phyloP scores from a whole-genome alignment of 495 filamentous ascomycete species.

The Penicillium fimorum region DNA sequence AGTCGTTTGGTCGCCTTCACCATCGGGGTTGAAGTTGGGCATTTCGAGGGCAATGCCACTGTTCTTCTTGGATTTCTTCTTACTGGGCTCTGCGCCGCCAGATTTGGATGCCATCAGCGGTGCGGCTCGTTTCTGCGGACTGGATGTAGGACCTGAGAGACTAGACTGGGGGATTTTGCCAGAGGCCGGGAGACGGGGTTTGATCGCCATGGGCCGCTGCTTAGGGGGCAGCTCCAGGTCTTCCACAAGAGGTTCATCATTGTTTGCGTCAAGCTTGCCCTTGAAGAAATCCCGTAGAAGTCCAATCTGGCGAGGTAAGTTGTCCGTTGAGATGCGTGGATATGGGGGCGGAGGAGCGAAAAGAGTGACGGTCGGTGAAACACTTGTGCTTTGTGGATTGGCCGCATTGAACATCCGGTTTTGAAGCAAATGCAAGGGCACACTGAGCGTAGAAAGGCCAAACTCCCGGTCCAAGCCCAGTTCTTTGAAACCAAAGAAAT shows the following conservation, averaged over 20 bases:
- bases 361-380: slow-evolving; percentile 48
- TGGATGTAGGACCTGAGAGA: slow-evolving; percentile 44
- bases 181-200: slow-evolving; percentile 84
- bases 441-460: slow-evolving; percentile 77
- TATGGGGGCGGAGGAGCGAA: slow-evolving; percentile 63
- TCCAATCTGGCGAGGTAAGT: slow-evolving; percentile 73
- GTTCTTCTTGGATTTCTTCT: slow-evolving; percentile 51
- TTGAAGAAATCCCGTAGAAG: slow-evolving; percentile 88
- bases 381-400: slow-evolving; percentile 68
- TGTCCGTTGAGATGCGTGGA: slow-evolving; percentile 77
- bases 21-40: slow-evolving; percentile 32
- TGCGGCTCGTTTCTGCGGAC: slow-evolving; percentile 80
- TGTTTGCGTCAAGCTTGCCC: slow-evolving; percentile 76
- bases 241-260: slow-evolving; percentile 80
- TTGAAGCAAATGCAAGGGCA: slow-evolving; percentile 92
- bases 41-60: slow-evolving; percentile 36
- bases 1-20: slow-evolving; percentile 27
- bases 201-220: slow-evolving; percentile 70
- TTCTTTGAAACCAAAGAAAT: slow-evolving; percentile 98
- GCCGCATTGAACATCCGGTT: slow-evolving; percentile 80
- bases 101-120: slow-evolving; percentile 31
- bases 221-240: slow-evolving; percentile 93
- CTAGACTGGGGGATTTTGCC: slow-evolving; percentile 71
- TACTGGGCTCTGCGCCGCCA: slow-evolving; percentile 39
- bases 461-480: slow-evolving; percentile 89